Base-by-base conservation (phyloP, 2,329 filamentous ascomycete genomes). In the Zalaria obscura region DNA sequence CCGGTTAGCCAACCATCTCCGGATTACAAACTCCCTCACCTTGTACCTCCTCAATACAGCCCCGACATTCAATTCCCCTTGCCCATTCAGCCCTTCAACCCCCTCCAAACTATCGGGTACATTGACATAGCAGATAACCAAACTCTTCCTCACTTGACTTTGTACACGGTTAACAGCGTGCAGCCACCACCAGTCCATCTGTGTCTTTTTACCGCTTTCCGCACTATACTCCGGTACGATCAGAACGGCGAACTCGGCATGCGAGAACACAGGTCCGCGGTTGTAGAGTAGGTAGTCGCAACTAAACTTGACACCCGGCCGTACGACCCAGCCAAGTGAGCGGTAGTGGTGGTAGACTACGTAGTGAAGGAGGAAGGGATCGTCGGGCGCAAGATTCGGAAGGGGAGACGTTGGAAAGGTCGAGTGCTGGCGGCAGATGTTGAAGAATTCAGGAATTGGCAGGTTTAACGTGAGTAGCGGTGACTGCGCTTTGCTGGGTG, bases 271-370 rank as follows among this genome's bases (percentile, higher is more conserved):
- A 0, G 91, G 91, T 0, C 91, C 91, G 18, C 87, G 80, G 43
- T 86, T 80, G 63, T 98, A 98, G 5, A 98, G 73, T n/a, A 98
- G 67, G 67, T 85, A 95, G 60, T 98, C 91, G 6, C 87, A 83
- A 25, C 84, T 85, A 52, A 98, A 98, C 56, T 98, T 98, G 57
- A 93, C 80, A 31, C 91, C 93, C 4, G 83, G 78, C 9, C 93
- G 80, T 0, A 93, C 82, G 1, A 95, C 85, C 89, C 91, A 98
- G 25, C 91, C 91, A 0, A 96, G 70, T 0, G 87, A 93, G 32
- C 91, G 81, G 64, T 94, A 98, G 58, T 98, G 89, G 57, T 98
- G 91, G 59, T 94, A 98, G 11, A 85, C 85, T 8, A 78, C 78
- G 55, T 96, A 98, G 44, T 85, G 80, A 1, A 94, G 60, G 18